Evolutionary conservation across 2,329 filamentous ascomycete genomes (phyloP).

Genomic region (Neofusicoccum cordaticola): DNA sequence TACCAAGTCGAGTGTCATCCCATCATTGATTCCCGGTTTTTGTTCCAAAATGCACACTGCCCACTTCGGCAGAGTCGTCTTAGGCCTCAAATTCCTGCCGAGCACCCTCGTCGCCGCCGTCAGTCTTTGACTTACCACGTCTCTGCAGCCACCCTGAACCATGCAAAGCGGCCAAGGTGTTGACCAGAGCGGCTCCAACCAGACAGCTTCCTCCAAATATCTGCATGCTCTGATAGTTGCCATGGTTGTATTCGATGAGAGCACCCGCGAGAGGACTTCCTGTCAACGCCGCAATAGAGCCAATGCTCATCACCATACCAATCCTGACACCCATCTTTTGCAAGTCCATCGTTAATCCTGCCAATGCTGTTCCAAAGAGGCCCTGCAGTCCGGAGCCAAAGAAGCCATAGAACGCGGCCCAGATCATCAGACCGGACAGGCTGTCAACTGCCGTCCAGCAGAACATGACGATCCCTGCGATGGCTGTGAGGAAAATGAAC

Average conservation of each 20-base stretch:
- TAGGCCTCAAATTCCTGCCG: too few relatives aligned
- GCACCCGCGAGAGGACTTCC: constrained; percentile 49
- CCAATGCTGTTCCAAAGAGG: constrained; percentile 44
- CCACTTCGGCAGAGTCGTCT: too few relatives aligned
- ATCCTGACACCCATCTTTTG: constrained; percentile 47
- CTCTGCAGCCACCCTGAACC: neutral
- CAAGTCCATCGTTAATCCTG: constrained; percentile 46
- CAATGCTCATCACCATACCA: constrained; percentile 48
- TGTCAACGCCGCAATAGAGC: constrained; percentile 44
- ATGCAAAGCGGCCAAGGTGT: neutral
- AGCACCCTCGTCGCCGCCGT: neutral
- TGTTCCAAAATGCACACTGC: too few relatives aligned
- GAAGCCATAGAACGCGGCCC: constrained; percentile 20
- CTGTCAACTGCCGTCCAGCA: constrained; percentile 46
- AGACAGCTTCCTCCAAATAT: constrained; percentile 27
- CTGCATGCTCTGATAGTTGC: constrained; percentile 46
- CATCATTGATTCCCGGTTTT: too few relatives aligned
- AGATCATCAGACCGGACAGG: constrained; percentile 11
- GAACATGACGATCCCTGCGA: constrained; percentile 43
- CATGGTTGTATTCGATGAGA: constrained; percentile 40
- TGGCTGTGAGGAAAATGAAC: constrained; percentile 37
- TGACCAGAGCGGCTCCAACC: neutral
- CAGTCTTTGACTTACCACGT: neutral
- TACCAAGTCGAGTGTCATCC: too few relatives aligned
- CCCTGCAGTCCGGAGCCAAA: constrained; percentile 45